Evolutionary conservation across 805 yeast species (phyloP).

Genomic region (Candida pseudoglaebosa): DNA sequence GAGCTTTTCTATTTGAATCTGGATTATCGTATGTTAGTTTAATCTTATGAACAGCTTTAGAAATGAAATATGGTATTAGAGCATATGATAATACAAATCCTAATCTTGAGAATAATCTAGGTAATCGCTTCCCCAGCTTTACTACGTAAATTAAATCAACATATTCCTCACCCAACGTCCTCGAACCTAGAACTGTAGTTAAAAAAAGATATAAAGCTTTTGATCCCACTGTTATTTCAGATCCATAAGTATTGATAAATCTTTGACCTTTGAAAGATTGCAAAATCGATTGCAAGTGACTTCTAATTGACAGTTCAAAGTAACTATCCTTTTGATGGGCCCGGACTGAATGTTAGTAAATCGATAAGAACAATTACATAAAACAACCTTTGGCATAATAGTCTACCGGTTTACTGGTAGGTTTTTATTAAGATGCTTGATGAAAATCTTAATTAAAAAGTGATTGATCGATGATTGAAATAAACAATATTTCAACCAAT

Average conservation of each 20-base stretch:
- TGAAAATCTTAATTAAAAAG: too few species aligned
- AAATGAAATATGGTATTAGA: slow-evolving; percentile 54
- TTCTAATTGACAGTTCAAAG: slow-evolving; percentile 52
- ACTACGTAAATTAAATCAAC: slow-evolving; percentile 72
- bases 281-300: slow-evolving; percentile 53
- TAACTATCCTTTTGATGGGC: slow-evolving; percentile 88
- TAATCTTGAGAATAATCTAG: slow-evolving; percentile 42
- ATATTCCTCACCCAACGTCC: slow-evolving; percentile 93
- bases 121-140: slow-evolving; percentile 48
- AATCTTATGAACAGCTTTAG: slow-evolving; percentile 23
- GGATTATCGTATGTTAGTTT: slow-evolving; percentile 15
- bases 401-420: too few species aligned
- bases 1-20: slow-evolving; percentile 5
- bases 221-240: slow-evolving; percentile 55
- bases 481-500: too few species aligned
- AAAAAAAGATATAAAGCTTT: slow-evolving; percentile 62
- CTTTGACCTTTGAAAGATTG: slow-evolving; percentile 58
- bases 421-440: too few species aligned
- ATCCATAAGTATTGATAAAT: slow-evolving; percentile 58
- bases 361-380: too few species aligned
- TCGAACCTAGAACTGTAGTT: slow-evolving; percentile 71
- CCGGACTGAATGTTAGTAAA: slow-evolving; percentile 50
- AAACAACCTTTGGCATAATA: not conserved
- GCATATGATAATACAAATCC: slow-evolving; percentile 61
- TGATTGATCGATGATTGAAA: too few species aligned